Base-by-base conservation (phyloP, 352 stramenopile species). In the Phytophthora brassicae region DNA sequence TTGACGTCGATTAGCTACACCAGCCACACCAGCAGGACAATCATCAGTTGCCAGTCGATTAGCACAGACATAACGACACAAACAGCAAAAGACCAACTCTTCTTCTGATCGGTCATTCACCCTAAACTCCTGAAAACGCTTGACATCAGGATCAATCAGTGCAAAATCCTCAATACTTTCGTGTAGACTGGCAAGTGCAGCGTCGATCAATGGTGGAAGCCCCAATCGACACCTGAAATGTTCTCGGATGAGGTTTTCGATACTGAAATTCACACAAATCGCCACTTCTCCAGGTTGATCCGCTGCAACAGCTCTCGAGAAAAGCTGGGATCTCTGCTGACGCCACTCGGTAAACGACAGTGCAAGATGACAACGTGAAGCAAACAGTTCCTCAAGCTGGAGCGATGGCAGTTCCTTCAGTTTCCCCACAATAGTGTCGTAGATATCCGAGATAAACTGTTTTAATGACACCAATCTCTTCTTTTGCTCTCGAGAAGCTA, bases 181-280 rank as follows among this genome's bases (percentile, higher is more conserved):
- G 3, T 58, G 6, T 13, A 90, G 33, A 24, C 68, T 75, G 1
- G 46, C 41, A 28, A 84, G 53, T 3, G 80, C 70, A 4, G 61
- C 60, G n/a, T 87, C 74, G 3, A 89, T 74, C n/a, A 93, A 57
- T 8, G 72, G 66, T 20, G 59, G 68, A 6, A 93, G 66, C 0
- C 84, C 84, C 5, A 84, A 56, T 19, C 86, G 73, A 59, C 76
- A 89, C 8, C 77, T 76, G 26, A 88, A 93, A 68, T 93, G 84
- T 49, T 90, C 70, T 14, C 60, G 72, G 14, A 75, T 66, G 23
- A 89, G 69, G 4, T 64, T 52, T 0, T 61, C 28, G 4, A 91
- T 52, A 22, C 68, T 74, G 22, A 86, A 65, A 24, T 59, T 71
- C 3, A 81, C 23, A 17, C 58, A 53, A 43, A 71, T 24, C 13